Evolutionary conservation across 257 asterid species (phyloP).

Genomic region (Solanum etuberosum): DNA sequence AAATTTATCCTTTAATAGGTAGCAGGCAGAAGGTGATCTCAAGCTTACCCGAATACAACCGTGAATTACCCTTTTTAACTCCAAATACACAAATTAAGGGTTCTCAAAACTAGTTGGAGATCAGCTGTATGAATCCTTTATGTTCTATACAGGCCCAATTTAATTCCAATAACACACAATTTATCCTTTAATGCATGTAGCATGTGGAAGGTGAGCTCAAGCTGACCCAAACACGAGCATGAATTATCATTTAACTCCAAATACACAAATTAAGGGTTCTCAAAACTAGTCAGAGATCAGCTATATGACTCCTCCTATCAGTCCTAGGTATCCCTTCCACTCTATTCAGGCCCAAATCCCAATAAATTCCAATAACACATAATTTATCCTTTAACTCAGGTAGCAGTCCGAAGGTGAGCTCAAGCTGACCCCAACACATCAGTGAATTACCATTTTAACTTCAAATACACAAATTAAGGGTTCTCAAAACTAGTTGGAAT

Average conservation of each 20-base stretch:
- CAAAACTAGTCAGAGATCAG: not conserved
- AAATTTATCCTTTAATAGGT: not conserved
- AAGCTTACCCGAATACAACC: not conserved
- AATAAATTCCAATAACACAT: not conserved
- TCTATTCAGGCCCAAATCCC: not conserved
- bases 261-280: not conserved
- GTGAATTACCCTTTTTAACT: not conserved
- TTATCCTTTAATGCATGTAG: not conserved
- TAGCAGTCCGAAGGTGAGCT: not conserved
- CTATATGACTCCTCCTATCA: not conserved
- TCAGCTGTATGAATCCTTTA: not conserved
- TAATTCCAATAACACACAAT: not conserved
- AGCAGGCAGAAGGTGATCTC: not conserved
- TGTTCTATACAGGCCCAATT: not conserved
- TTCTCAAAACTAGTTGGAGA: not conserved
- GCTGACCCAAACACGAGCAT: not conserved
- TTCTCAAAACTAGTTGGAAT: not conserved
- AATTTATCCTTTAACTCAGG: not conserved
- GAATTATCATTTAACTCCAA: not conserved
- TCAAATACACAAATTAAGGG: not conserved
- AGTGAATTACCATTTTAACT: not conserved
- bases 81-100: not conserved
- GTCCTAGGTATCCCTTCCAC: not conserved
- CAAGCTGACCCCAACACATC: not conserved
- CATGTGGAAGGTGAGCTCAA: not conserved